Percentiles rank a stretch among this genome's conserved stretches.
Conservation (phyloP, 345 rosid genomes). For the Eucalyptus polybractea region DNA sequence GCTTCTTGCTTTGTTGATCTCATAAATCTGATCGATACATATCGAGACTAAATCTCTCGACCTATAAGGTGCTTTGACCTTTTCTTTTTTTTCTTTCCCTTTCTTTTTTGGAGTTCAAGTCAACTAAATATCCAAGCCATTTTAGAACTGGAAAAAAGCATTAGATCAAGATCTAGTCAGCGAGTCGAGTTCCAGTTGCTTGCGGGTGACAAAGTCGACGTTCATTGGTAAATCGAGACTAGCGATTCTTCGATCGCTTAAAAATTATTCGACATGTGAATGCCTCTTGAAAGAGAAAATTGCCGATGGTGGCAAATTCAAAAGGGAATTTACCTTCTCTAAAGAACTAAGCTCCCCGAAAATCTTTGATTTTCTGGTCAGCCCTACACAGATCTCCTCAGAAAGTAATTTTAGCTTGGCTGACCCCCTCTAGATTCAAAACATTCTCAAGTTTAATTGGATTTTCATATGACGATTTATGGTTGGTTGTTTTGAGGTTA, state of each 20-base stretch:
- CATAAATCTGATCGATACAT: rapidly evolving
- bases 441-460: not conserved
- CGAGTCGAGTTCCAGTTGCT: rapidly evolving
- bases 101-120: not conserved
- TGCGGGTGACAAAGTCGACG: rapidly evolving
- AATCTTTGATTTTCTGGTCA: not conserved
- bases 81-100: rapidly evolving
- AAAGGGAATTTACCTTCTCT: not conserved
- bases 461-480: not conserved
- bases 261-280: not conserved
- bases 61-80: rapidly evolving
- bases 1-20: not conserved
- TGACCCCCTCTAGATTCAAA: not conserved
- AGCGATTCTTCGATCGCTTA: not conserved
- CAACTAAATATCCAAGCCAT: not conserved
- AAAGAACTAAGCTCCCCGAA: not conserved
- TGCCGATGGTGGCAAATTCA: rapidly evolving
- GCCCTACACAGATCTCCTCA: not conserved
- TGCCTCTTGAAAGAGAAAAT: not conserved
- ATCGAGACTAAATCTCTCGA: not conserved
- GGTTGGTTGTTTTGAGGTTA: not conserved
- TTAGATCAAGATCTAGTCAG: not conserved
- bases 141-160: not conserved
- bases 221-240: not conserved
- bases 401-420: not conserved